A percentile compares a stretch with the other conserved stretches of the same genome.
phyloP scores from a whole-genome alignment of 257 asterid genomes.

The Solanum rostratum region DNA sequence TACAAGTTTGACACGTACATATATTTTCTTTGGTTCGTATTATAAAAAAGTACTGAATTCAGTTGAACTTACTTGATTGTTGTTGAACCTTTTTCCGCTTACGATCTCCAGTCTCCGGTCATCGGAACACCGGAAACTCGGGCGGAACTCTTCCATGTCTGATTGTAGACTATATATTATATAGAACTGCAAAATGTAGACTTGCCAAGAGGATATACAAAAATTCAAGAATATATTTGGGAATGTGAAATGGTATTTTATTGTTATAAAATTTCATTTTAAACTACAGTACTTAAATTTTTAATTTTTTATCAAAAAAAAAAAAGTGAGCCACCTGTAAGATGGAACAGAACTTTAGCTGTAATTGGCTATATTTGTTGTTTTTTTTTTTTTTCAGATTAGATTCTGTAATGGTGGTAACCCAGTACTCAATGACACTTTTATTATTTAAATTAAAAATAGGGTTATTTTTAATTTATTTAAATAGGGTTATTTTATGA shows the following conservation, averaged over 20 bases:
- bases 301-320: neutral
- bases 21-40: neutral
- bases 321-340: slow-evolving; percentile 8
- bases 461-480: too few relatives aligned
- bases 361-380: slow-evolving; percentile 18
- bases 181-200: neutral
- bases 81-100: slow-evolving; percentile 16
- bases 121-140: slow-evolving; percentile 35
- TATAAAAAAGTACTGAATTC: neutral
- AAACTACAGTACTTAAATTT: neutral
- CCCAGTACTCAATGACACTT: slow-evolving; percentile 42
- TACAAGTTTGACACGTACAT: neutral
- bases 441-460: too few relatives aligned
- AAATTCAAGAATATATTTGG: neutral
- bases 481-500: too few relatives aligned
- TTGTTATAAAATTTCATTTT: neutral
- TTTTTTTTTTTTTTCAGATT: neutral
- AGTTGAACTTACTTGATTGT: neutral
- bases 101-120: slow-evolving; percentile 48
- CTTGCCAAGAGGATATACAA: neutral
- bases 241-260: neutral
- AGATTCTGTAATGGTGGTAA: slow-evolving; percentile 28
- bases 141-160: slow-evolving; percentile 20
- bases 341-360: slow-evolving; percentile 34
- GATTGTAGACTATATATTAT: neutral